Evolutionary conservation across 2,329 filamentous ascomycete species (phyloP), one percentile per base, ranked within the genome.

Genomic region (Apiospora rasikravindrae): DNA sequence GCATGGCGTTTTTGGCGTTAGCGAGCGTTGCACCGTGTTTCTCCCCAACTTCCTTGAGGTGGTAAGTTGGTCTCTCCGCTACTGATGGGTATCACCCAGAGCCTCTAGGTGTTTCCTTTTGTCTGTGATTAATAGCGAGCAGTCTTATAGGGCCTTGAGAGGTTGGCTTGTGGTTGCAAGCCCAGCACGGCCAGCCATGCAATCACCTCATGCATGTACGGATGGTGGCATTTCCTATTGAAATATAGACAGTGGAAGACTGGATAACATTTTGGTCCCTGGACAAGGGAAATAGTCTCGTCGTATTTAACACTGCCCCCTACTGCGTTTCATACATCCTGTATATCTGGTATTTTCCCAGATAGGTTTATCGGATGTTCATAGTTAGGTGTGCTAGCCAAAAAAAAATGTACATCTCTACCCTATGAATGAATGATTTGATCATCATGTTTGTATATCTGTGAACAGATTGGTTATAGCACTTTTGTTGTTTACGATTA

Each of bases 1-100:
- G 71, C 68, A 37, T 66, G 71, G 68, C 57, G 67, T 69, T 72
- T 47, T 19, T 42, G 67, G 67, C 13, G 44, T 61, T 67, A 53
- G 57, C 33, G 57, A 64, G 57, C 33, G 57, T 64, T 64, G 57
- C 22, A n/a, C 57, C 33, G 33, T n/a, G 10, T 64, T 40, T 22
- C 26, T n/a, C 45, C 53, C 29, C 33, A 40, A 22, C 57, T 64
- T 40, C n/a, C 57, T 24, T 33, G 53, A 61, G n/a, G 49, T 26
- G 10, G 53, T 6, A 57, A 57, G 51, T 22, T 11, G 53, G 33
- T 64, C 10, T 64, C 57, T 64, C 57, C 19, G 19, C 33, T 64
- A n/a, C 29, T 64, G 33, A 40, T n/a, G 57, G 19, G 40, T n/a
- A 14, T 16, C 10, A 64, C 57, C 33, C n/a, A 19, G 29, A 37